These are phyloP conservation scores for Aureobasidium sp. DNA, from an alignment of 2,329 filamentous ascomycete species.

Conservation along the genomic window DNA sequence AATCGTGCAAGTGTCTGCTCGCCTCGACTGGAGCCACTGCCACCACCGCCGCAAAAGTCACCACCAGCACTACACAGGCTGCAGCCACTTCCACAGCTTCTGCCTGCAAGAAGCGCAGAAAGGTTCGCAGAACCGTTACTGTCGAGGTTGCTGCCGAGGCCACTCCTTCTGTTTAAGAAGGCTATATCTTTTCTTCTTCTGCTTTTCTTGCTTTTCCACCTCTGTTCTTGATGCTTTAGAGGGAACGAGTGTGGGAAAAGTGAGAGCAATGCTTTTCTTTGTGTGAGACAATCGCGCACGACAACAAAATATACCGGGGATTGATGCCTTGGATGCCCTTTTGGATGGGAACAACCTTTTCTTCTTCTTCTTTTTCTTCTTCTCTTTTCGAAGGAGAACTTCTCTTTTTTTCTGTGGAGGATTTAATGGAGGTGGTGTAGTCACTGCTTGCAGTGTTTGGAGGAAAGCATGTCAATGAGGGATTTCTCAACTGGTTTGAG, in stretches of 20 bases:
- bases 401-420: background rate
- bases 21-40: background rate
- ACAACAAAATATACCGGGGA: background rate
- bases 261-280: background rate
- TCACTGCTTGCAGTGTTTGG: conserved; percentile 1
- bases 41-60: background rate
- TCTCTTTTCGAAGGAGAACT: background rate
- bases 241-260: background rate
- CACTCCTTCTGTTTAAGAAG: background rate
- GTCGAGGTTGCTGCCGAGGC: conserved; percentile 1
- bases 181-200: background rate
- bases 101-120: conserved; percentile 12
- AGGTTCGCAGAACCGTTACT: conserved; percentile 7
- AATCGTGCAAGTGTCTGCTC: conserved; percentile 5
- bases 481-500: background rate
- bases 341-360: conserved; percentile 3
- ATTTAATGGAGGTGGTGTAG: background rate
- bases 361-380: background rate
- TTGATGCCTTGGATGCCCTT: conserved; percentile 9
- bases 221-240: background rate
- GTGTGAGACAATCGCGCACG: background rate
- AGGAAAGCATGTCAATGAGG: background rate
- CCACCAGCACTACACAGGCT: background rate
- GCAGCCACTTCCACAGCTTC: background rate
- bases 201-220: background rate